A percentile compares a stretch with the other conserved stretches of the same genome.
Evolutionary conservation across 805 yeast species (phyloP).

Genomic region (Suhomyces emberorum): DNA sequence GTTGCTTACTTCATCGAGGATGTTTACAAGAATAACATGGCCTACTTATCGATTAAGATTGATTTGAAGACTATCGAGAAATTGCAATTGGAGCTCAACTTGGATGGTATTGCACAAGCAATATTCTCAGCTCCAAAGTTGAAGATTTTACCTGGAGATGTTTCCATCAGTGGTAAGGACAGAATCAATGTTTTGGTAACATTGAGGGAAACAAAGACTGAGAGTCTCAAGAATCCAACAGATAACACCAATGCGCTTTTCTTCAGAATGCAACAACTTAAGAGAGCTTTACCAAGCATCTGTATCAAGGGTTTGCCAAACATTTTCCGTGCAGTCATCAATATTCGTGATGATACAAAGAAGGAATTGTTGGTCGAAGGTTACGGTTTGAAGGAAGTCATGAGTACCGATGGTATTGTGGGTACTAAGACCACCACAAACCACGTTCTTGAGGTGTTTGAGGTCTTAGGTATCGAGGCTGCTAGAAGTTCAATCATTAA

Average conservation of each 20-base stretch:
- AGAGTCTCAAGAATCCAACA: constrained; percentile 27
- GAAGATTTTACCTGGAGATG: constrained; percentile 72
- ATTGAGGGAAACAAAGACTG: constrained; percentile 34
- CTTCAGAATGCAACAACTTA: constrained; percentile 84
- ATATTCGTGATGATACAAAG: constrained; percentile 79
- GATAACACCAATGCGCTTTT: constrained; percentile 54
- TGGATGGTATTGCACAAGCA: constrained; percentile 84
- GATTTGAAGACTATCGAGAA: constrained; percentile 83
- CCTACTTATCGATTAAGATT: constrained; percentile 75
- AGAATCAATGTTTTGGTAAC: constrained; percentile 63
- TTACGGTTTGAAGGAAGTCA: constrained; percentile 91
- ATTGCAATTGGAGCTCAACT: constrained; percentile 81
- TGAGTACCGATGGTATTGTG: constrained; percentile 95
- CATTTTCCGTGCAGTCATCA: constrained; percentile 93
- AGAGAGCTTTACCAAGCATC: constrained; percentile 79
- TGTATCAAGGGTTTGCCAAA: constrained; percentile 92
- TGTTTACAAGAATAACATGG: constrained; percentile 77
- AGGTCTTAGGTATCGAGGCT: constrained; percentile 95
- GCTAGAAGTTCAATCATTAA: constrained; percentile 89
- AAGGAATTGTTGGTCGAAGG: constrained; percentile 96
- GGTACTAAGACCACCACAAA: constrained; percentile 86
- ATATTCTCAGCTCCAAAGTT: constrained; percentile 82
- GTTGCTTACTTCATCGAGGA: constrained; percentile 89
- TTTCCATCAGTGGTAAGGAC: constrained; percentile 62
- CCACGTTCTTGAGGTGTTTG: constrained; percentile 85